Conservation (phyloP, 345 rosid species). For the Lumnitzera littorea region DNA sequence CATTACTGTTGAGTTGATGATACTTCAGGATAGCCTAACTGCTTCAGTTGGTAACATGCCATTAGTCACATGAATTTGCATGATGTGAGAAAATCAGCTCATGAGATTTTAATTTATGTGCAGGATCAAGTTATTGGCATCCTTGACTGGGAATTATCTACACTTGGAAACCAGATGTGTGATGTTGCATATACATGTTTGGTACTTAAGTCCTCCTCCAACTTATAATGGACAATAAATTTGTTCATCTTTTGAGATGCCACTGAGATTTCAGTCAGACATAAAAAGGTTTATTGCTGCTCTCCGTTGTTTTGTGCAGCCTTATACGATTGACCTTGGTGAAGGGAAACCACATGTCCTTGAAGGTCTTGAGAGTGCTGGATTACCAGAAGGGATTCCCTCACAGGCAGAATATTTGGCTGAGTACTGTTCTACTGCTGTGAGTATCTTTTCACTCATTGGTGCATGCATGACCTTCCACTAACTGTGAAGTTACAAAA, state of each 20-base stretch:
- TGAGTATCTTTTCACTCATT: slow-evolving; percentile 22
- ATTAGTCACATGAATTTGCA: neutral
- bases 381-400: slow-evolving; percentile 83
- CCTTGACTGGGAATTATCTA: slow-evolving; percentile 95
- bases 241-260: slow-evolving; percentile 7
- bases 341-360: slow-evolving; percentile 21
- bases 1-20: too few species aligned
- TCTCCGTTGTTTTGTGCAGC: slow-evolving; percentile 32
- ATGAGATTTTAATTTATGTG: slow-evolving; percentile 8
- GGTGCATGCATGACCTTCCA: neutral
- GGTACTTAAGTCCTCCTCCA: slow-evolving; percentile 35
- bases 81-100: neutral
- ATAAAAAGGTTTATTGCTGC: neutral
- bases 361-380: slow-evolving; percentile 54
- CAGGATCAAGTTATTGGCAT: slow-evolving; percentile 93
- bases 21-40: too few species aligned
- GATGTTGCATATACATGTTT: slow-evolving; percentile 81
- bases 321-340: slow-evolving; percentile 36
- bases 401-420: slow-evolving; percentile 73
- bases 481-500: too few species aligned
- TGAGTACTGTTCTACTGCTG: slow-evolving; percentile 73
- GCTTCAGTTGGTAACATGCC: too few species aligned
- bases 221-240: neutral
- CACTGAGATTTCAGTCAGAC: neutral
- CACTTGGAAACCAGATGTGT: slow-evolving; percentile 95